Percentiles rank a stretch among this genome's conserved stretches.
Evolutionary conservation across 1,284 basidiomycete species (phyloP).

Genomic region (Leccinum fallax): DNA sequence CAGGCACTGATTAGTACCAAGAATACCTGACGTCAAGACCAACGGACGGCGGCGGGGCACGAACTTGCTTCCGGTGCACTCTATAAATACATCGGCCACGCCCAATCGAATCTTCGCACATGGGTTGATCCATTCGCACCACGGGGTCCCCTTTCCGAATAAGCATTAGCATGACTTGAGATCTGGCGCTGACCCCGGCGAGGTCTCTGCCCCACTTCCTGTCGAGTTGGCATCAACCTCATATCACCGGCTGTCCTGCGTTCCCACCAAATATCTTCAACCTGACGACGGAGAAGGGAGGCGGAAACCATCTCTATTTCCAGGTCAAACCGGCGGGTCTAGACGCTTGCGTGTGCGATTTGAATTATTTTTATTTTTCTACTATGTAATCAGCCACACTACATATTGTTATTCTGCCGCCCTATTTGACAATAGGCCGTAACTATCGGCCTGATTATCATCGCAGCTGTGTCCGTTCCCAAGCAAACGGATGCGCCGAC

Average conservation of each 20-base stretch:
- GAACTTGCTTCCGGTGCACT: not conserved
- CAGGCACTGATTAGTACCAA: not conserved
- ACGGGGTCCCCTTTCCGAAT: not conserved
- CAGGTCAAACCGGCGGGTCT: not conserved
- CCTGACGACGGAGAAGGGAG: not conserved
- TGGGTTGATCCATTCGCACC: not conserved
- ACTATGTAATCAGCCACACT: not conserved
- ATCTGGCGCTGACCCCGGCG: not conserved
- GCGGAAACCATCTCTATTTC: not conserved
- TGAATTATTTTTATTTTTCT: not conserved
- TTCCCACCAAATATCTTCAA: not conserved
- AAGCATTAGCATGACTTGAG: not conserved
- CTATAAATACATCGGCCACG: not conserved
- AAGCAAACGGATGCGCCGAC: not conserved
- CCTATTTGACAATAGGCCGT: not conserved
- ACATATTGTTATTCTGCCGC: not conserved
- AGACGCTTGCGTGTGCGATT: not conserved
- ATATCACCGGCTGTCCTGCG: not conserved
- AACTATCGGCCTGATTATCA: constrained; percentile 1
- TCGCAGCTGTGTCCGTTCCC: constrained; percentile 2
- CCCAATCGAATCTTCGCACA: not conserved
- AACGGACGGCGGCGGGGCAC: not conserved
- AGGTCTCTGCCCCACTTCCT: not conserved
- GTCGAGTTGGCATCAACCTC: not conserved
- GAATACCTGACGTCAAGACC: not conserved